Evolutionary conservation across 352 stramenopile species (phyloP).

Genomic region (Phytophthora idaei): DNA sequence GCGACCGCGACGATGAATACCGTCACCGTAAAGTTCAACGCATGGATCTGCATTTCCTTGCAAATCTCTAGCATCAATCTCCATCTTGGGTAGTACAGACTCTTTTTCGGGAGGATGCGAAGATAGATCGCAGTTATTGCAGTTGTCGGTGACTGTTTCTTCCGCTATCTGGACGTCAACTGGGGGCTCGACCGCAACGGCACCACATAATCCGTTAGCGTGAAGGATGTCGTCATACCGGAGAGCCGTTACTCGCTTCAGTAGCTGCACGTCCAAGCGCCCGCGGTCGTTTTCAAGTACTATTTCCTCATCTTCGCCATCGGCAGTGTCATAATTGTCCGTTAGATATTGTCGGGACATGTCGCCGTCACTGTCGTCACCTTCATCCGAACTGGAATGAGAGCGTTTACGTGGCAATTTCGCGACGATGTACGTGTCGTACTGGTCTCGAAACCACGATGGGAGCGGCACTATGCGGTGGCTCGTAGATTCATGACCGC

Average conservation of each 20-base stretch:
- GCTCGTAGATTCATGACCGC: slow-evolving; percentile 33
- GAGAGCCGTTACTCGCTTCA: slow-evolving; percentile 28
- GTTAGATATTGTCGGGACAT: slow-evolving; percentile 6
- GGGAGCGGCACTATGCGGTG: slow-evolving; percentile 56
- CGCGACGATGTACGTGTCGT: slow-evolving; percentile 56
- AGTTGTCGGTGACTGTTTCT: not conserved
- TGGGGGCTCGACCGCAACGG: not conserved
- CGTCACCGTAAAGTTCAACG: not conserved
- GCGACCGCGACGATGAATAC: not conserved
- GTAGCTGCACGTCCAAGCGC: slow-evolving; percentile 22
- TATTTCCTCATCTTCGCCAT: slow-evolving; percentile 34
- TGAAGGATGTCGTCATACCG: slow-evolving; percentile 29
- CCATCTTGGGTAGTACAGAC: not conserved
- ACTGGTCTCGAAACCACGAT: slow-evolving; percentile 75
- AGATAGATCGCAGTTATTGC: not conserved
- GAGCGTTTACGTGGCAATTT: slow-evolving; percentile 5
- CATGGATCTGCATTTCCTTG: slow-evolving; percentile 7
- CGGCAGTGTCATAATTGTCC: not conserved
- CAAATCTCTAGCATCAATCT: not conserved
- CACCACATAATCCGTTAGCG: slow-evolving; percentile 19
- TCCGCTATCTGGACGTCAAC: not conserved
- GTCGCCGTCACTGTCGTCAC: slow-evolving; percentile 26
- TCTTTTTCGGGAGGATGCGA: slow-evolving; percentile 5
- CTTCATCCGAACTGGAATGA: slow-evolving; percentile 10
- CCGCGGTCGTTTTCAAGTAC: slow-evolving; percentile 34